Evolutionary conservation across 1,284 basidiomycete species (phyloP), one percentile per base, ranked within the genome.

Genomic region (Trametes versicolor): DNA sequence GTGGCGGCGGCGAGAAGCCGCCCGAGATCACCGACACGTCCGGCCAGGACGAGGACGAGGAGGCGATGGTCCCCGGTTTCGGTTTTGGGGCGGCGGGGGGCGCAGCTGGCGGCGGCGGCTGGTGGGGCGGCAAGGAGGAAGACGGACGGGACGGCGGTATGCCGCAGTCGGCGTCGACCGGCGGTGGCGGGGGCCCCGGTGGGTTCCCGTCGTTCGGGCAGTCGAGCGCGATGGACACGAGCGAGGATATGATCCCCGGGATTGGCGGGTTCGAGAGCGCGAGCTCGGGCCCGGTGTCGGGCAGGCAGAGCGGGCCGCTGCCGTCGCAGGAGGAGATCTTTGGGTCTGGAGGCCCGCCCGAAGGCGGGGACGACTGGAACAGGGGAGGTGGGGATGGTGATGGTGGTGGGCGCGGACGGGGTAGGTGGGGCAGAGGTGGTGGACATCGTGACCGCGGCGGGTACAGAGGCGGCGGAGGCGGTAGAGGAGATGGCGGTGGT

Each of bases 1-100:
- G 85, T 0, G 89, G 87, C 8, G 91, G 90, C 6, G 92, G 91
- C 23, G 90, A 91, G 80, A 93, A 93, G 77, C 92, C 92, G 19
- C 90, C 88, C 0, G 88, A 86, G 69, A 79, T 83, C 47, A 77
- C 77, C 9, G 90, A 86, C 70, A 77, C 81, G 68, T 84, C 70
- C 3, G 80, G 80, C 10, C 86, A 90, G 74, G 92, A 93, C 56
- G 89, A 89, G 4, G 92, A 82, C 57, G 80, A 82, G 67, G 76
- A 90, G 50, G 83, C 78, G 70, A 86, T 90, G 81, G 86, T 90
- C 1, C 90, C 89, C 52, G 89, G 90, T 76, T 77, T 76, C 56
- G 69, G 70, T 15, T 69, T 58, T 23, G 65, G 73, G 43, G 68
- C 59, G 2, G 72, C 58, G 1, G 70, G 66, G 2, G 62, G 43